Percentiles rank a stretch among this genome's conserved stretches.
These are phyloP conservation scores for Nemania sp. DNA, from an alignment of 2,329 filamentous ascomycete genomes.

Conservation along the genomic window DNA sequence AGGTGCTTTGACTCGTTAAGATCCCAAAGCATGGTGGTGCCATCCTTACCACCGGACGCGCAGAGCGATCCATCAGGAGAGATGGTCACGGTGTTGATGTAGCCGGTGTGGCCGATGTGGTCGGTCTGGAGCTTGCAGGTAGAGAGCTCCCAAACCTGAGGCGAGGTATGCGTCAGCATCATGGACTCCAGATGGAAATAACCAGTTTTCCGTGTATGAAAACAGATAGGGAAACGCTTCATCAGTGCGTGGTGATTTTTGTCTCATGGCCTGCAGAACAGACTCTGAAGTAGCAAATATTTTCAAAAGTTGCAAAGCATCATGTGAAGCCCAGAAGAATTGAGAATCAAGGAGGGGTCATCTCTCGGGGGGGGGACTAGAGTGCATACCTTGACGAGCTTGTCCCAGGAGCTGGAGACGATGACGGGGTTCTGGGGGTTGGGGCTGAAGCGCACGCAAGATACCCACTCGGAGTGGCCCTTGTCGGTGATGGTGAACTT, in stretches of 20 bases:
- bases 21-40: constrained; percentile 99
- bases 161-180: constrained; percentile 36
- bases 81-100: constrained; percentile 99
- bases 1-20: constrained; percentile 99
- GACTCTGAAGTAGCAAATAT: constrained; percentile 99
- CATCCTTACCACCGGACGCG: constrained; percentile 99
- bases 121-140: constrained; percentile 99
- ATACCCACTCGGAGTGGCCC: constrained; percentile 99
- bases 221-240: constrained; percentile 33
- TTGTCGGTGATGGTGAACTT: constrained; percentile 99
- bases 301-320: constrained; percentile 84
- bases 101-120: constrained; percentile 99
- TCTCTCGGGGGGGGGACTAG: constrained; percentile 8
- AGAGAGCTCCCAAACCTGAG: constrained; percentile 97
- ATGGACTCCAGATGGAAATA: neutral
- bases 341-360: neutral
- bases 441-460: constrained; percentile 98
- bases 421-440: constrained; percentile 99
- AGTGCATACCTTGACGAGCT: constrained; percentile 95
- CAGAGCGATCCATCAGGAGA: constrained; percentile 98
- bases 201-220: neutral
- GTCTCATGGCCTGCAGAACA: constrained; percentile 86
- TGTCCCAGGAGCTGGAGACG: constrained; percentile 98
- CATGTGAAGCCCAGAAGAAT: constrained; percentile 61
- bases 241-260: constrained; percentile 92